Conservation (phyloP, 345 rosid species). For the Geranium brycei region DNA sequence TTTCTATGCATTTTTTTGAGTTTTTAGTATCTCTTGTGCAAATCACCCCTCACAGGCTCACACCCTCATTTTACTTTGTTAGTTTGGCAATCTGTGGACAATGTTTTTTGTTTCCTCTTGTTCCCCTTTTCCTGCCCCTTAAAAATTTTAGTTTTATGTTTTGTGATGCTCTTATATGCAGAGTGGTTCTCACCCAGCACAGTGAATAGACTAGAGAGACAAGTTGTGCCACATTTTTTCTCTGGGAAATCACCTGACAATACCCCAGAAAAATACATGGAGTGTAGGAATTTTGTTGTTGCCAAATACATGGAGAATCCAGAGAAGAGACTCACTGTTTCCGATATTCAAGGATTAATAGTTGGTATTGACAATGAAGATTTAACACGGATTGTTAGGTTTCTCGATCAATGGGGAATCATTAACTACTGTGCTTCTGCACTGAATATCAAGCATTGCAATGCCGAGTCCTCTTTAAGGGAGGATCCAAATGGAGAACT, state of each 20-base stretch:
- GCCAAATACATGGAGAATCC: slow-evolving; percentile 80
- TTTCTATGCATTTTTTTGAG: too few relatives aligned
- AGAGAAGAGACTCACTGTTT: slow-evolving; percentile 50
- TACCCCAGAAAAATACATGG: slow-evolving; percentile 74
- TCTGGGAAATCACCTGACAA: slow-evolving; percentile 76
- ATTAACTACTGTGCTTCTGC: slow-evolving; percentile 72
- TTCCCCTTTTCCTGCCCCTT: not conserved
- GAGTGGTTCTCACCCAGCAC: slow-evolving; percentile 87
- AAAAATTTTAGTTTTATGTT: not conserved
- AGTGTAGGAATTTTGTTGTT: slow-evolving; percentile 73
- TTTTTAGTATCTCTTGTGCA: too few relatives aligned
- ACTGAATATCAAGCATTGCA: slow-evolving; percentile 43
- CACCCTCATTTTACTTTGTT: not conserved
- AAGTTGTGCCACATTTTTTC: slow-evolving; percentile 94
- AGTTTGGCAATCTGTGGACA: not conserved
- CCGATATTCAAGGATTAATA: slow-evolving; percentile 60
- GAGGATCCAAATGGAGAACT: slow-evolving; percentile 85
- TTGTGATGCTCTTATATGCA: slow-evolving; percentile 18
- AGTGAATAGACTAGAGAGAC: slow-evolving; percentile 87
- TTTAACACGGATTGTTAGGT: slow-evolving; percentile 64
- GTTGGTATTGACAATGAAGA: slow-evolving; percentile 53
- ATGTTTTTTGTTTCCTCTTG: not conserved
- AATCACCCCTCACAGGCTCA: not conserved
- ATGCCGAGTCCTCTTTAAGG: slow-evolving; percentile 44
- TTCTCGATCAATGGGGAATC: slow-evolving; percentile 98